Base-by-base conservation (phyloP, 176 grass and related monocot genomes). In the Zea luxurians region DNA sequence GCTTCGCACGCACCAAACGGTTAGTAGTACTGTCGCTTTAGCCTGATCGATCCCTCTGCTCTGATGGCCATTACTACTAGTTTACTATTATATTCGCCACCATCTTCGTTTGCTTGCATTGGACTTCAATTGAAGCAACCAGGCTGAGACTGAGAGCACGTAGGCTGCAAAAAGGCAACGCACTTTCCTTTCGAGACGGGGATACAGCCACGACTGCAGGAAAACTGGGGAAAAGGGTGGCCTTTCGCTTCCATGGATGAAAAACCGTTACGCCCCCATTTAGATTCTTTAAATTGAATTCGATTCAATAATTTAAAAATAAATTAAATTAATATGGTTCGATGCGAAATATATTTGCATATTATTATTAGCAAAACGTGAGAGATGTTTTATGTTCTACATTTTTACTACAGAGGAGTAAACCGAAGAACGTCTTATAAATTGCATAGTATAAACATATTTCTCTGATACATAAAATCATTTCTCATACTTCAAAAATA, bases 121-220 rank as follows among this genome's bases (percentile, higher is more conserved):
- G n/a, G 65, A 49, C 9, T 37, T 11, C 5, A 38, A 46, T 44
- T 66, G 50, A n/a, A 66, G 48, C 37, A 57, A 37, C 41, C 48
- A 48, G 15, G 10, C 10, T 21, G 76, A 11, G 40, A 47, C 27
- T 27, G 83, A 6, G 35, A 42, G 82, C 42, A 58, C 11, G 10
- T 38, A 20, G 13, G 68, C 13, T 66, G 69, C 68, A 59, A 66
- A 85, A 85, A 85, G 76, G 60, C 76, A 55, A 3, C 47, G 3
- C 10, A 6, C 68, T 85, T 85, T 79, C 76, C 77, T 57, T 65
- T 54, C 7, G 9, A 49, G 75, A 48, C 57, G 41, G 36, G 55
- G 16, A 44, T 42, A 52, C 13, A 43, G 55, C n/a, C 55, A 57
- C 17, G 21, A 7, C 55, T 35, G 18, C 18, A 42, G 61, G 35